These are phyloP conservation scores for Claviceps maximensis DNA, from an alignment of 2,329 filamentous ascomycete genomes.

Conservation along the genomic window DNA sequence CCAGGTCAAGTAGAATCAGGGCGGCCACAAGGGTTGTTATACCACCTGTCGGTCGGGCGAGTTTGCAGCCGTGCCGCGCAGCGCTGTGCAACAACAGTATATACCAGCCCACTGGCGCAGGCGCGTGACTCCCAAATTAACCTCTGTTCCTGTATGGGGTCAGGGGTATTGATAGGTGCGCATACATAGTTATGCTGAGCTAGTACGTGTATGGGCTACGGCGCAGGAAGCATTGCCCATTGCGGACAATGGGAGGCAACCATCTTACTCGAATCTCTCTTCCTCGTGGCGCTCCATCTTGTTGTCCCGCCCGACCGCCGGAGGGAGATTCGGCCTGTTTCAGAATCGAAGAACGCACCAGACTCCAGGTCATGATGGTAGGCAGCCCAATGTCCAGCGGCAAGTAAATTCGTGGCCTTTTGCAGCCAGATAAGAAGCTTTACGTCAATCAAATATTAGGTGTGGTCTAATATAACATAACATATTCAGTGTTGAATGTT, in stretches of 20 bases:
- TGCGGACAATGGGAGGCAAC: too few relatives aligned
- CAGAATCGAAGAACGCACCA: background rate
- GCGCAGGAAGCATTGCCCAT: background rate
- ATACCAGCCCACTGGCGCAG: too few relatives aligned
- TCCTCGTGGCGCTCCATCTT: too few relatives aligned
- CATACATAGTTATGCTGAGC: background rate
- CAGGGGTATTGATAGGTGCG: conserved; percentile 1
- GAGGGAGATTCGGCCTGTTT: background rate
- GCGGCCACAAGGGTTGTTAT: background rate
- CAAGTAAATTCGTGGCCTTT: background rate
- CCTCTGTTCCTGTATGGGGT: background rate
- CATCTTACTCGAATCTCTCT: too few relatives aligned
- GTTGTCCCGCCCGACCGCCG: too few relatives aligned
- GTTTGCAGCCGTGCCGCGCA: background rate
- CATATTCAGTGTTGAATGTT: too few relatives aligned
- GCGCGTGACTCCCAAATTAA: background rate
- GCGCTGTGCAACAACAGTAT: too few relatives aligned
- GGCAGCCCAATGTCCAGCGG: background rate
- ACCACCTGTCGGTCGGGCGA: background rate
- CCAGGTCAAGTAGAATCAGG: background rate
- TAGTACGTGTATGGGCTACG: background rate
- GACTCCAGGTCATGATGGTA: background rate
- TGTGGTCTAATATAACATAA: too few relatives aligned
- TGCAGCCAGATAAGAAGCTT: background rate
- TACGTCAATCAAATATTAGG: too few relatives aligned